Evolutionary conservation across 2,329 filamentous ascomycete genomes (phyloP), one percentile per base, ranked within the genome.

Genomic region (Colletotrichum kahawae): DNA sequence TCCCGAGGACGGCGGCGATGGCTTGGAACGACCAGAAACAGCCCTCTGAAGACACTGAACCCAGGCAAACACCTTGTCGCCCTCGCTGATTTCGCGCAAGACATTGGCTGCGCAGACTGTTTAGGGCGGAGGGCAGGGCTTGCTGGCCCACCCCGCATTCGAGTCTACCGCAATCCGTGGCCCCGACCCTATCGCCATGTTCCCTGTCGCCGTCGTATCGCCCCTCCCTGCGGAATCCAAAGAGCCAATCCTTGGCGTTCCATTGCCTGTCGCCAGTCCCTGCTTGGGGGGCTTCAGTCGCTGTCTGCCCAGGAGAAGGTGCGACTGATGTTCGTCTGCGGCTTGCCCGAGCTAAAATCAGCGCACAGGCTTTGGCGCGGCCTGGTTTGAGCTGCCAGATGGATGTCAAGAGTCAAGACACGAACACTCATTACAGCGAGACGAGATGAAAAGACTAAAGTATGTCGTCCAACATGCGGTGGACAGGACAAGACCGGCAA

Each of bases 201-300:
- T 56, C 68, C 72, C 54, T 74, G 71, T 71, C 60, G 31, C 8
- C 67, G 54, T 74, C 68, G 71, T 74, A 74, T 71, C 38, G 54
- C 62, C 62, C 71, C 62, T 65, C 67, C 71, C 56, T 56, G 14
- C 31, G 62, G 33, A 56, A 34, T 43, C 54, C 71, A 68, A 56
- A 71, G 43, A 51, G n/a, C 36, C 16, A 34, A 62, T 60, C 36
- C 67, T 74, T 74, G 67, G 71, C 60, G 60, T 63, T 63, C 60
- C 71, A 62, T 65, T 60, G n/a, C 62, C 38, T 60, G 38, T 71
- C 56, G 13, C 62, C 56, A 57, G 38, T 65, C 38, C 48, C 54
- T 66, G 72, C 67, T 54, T 48, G n/a, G 67, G 57, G 27, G 29
- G 29, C 29, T 60, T 60, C 33, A 14, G 57, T 60, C 31, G 33